Base-by-base conservation (phyloP, 164 flowering plant genomes). In the Tetracentron sinense region DNA sequence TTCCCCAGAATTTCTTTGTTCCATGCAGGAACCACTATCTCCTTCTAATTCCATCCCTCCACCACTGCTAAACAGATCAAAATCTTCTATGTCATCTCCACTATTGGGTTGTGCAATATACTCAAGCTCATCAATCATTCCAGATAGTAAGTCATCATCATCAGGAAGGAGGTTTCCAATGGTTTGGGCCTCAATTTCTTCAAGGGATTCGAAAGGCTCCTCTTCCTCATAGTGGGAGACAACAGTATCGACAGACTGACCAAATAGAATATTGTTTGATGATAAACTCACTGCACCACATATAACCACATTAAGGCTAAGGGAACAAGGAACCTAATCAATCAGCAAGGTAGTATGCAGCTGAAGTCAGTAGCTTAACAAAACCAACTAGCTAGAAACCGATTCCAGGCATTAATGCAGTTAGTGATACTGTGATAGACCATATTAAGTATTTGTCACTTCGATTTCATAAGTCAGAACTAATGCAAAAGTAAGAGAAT, bases 131-230 rank as follows among this genome's bases (percentile, higher is more conserved):
- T 80, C 81, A 61, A 67, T 64, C 51, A 81, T 69, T 25, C 85
- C 90, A 69, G 88, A 77, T 50, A 87, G 73, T 61, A 87, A 66
- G 42, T 87, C 90, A 59, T 85, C 90, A 27, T 87, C 90, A 74
- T 83, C 85, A 51, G 93, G 93, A 65, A 87, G 92, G 60, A 86
- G 86, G 73, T 81, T 81, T 35, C 86, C 86, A 35, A 87, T 88
- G 5, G 87, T 85, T 68, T 80, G 84, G 15, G 90, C 90, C 80
- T 90, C 97, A 70, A 85, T 71, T 74, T 88, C 90, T 79, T 83
- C 71, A 42, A 79, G 75, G 44, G 89, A 81, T 67, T 78, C 78
- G 71, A 81, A 79, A 25, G 82, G 83, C 56, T 82, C 88, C 63
- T 80, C 88, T n/a, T n/a, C n/a, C 70, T 77, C 84, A 53, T 60